A percentile compares a stretch with the other conserved stretches of the same genome.
phyloP scores from a whole-genome alignment of 495 filamentous ascomycete genomes.

The Aspergillus funiculosus region DNA sequence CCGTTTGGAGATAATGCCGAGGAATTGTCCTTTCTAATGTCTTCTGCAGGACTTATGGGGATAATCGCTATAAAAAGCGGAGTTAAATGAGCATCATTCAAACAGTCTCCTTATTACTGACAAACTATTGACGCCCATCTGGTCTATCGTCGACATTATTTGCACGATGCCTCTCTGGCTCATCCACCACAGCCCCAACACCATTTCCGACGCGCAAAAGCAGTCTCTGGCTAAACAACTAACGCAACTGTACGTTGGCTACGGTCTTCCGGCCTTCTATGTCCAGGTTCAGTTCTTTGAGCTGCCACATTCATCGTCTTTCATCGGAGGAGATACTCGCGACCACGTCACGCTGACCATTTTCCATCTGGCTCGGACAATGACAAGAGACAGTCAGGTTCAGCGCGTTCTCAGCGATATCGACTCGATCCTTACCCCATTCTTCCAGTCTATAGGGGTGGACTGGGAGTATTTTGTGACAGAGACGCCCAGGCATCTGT shows the following conservation, averaged over 20 bases:
- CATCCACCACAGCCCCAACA: constrained; percentile 22
- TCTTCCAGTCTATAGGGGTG: constrained; percentile 21
- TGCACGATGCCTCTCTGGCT: constrained; percentile 33
- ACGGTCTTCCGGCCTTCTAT: constrained; percentile 28
- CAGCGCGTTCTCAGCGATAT: constrained; percentile 8
- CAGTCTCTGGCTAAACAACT: constrained; percentile 20
- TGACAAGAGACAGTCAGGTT: constrained; percentile 3
- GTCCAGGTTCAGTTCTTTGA: constrained; percentile 23
- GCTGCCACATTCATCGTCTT: constrained; percentile 6
- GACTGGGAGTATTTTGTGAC: constrained; percentile 27
- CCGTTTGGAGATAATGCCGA: too few relatives aligned
- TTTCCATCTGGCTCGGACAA: constrained; percentile 12
- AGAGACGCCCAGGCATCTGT: constrained; percentile 23
- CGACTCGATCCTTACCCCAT: constrained; percentile 19
- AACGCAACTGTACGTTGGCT: constrained; percentile 21
- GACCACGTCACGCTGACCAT: constrained; percentile 24
- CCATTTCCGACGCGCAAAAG: constrained; percentile 15
- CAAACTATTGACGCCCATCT: too few relatives aligned
- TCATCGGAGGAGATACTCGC: constrained; percentile 15
- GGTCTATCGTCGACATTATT: too few relatives aligned
- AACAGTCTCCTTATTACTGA: too few relatives aligned
- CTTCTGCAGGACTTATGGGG: too few relatives aligned
- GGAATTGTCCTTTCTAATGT: too few relatives aligned
- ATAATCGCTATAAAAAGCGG: too few relatives aligned
- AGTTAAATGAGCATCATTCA: too few relatives aligned